phyloP scores from a whole-genome alignment of 2,329 filamentous ascomycete species.

The Aureobasidium namibiae region DNA sequence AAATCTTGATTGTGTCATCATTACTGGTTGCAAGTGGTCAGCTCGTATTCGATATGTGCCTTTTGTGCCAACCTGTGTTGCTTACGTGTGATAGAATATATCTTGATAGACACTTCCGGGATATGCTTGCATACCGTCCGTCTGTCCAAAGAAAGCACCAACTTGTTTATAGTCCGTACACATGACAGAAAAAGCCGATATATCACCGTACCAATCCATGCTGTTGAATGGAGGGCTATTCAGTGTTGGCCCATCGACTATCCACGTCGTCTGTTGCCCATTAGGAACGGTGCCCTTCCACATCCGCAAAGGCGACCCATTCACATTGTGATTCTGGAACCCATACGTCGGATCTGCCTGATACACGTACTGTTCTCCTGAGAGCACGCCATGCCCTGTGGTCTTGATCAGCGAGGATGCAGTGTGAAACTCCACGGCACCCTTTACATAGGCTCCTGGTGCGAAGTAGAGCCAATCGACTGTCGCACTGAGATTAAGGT shows the following conservation, averaged over 20 bases:
- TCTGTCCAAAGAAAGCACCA: not conserved
- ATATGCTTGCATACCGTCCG: constrained; percentile 2
- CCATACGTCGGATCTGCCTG: not conserved
- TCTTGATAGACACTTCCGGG: not conserved
- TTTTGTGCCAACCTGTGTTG: not conserved
- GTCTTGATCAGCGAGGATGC: not conserved
- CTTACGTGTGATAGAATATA: constrained; percentile 3
- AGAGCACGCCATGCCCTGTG: not conserved
- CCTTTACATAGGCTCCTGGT: constrained; percentile 1
- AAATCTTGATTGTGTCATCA: constrained; percentile 1
- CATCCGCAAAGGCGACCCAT: not conserved
- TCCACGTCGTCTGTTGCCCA: not conserved
- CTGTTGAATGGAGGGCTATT: constrained; percentile 7
- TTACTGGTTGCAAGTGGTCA: not conserved
- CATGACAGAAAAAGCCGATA: not conserved
- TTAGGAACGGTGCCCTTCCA: not conserved
- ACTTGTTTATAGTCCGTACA: constrained; percentile 6
- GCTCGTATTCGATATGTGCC: not conserved
- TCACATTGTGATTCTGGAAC: not conserved
- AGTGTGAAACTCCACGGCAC: not conserved
- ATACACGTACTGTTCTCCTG: not conserved
- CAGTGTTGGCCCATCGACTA: not conserved
- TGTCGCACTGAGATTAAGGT: not conserved
- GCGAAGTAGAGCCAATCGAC: constrained; percentile 5
- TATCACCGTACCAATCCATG: constrained; percentile 1